Evolutionary conservation across 768 basidiomycete species (phyloP).

Genomic region (Pleurotus djamor): DNA sequence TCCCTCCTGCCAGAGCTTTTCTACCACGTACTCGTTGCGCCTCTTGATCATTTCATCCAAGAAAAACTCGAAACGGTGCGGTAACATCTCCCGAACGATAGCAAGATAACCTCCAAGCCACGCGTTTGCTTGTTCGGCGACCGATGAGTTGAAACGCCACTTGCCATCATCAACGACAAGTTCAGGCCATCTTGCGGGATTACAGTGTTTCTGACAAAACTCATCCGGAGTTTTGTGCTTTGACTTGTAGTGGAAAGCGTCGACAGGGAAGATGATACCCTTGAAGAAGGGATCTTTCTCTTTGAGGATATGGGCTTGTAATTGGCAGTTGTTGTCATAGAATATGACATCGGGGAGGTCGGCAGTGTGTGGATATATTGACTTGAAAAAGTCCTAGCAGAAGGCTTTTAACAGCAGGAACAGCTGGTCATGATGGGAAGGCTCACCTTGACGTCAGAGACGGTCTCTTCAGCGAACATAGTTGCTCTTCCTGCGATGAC

Average conservation of each 20-base stretch:
- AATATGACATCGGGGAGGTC: conserved; percentile 20
- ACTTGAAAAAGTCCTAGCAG: conserved; percentile 5
- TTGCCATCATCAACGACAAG: conserved; percentile 11
- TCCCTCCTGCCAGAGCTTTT: not conserved
- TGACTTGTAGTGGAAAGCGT: conserved; percentile 20
- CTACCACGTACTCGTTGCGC: conserved; percentile 14
- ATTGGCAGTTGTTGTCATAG: conserved; percentile 27
- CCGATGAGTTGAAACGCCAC: conserved; percentile 34
- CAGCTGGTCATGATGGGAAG: not conserved
- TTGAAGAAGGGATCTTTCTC: conserved; percentile 12
- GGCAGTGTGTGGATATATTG: conserved; percentile 9
- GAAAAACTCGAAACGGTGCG: conserved; percentile 28
- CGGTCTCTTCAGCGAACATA: conserved; percentile 14
- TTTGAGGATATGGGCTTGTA: conserved; percentile 9
- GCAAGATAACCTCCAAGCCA: conserved; percentile 29
- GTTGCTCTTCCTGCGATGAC: conserved; percentile 16
- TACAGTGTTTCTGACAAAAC: conserved; percentile 18
- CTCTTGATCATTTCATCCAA: conserved; percentile 32
- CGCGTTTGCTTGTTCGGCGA: conserved; percentile 29
- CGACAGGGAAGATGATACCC: conserved; percentile 16
- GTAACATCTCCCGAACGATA: conserved; percentile 31
- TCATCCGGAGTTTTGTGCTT: conserved; percentile 16
- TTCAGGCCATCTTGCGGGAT: conserved; percentile 17
- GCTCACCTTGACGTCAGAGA: conserved; percentile 15
- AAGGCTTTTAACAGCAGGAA: not conserved